A percentile compares a stretch with the other conserved stretches of the same genome.
These are phyloP conservation scores for Phaffia rhodozyma DNA, from an alignment of 1,284 basidiomycete species.

Conservation along the genomic window DNA sequence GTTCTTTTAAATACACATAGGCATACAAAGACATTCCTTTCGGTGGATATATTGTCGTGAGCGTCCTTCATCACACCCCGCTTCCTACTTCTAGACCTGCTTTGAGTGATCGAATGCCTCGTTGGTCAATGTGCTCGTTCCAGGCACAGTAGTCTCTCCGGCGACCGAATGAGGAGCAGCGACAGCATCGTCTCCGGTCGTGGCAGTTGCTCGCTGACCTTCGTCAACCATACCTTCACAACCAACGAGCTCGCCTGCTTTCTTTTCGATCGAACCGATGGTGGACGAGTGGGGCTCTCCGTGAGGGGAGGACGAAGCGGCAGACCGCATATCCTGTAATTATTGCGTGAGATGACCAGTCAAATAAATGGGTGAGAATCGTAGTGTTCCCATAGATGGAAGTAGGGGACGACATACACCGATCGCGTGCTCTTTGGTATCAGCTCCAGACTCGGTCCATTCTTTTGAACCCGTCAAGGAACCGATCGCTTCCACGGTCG, in stretches of 20 bases:
- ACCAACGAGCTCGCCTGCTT: slow-evolving; percentile 4
- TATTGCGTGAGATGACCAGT: too few species aligned
- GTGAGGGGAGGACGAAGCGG: neutral
- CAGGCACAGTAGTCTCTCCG: too few species aligned
- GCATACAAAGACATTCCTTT: too few species aligned
- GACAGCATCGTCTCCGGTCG: too few species aligned
- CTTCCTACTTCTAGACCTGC: too few species aligned
- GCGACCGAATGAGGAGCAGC: too few species aligned
- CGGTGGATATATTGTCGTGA: too few species aligned
- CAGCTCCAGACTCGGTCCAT: slow-evolving; percentile 10
- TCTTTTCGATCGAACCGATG: neutral
- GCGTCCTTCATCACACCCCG: too few species aligned
- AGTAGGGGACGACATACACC: neutral
- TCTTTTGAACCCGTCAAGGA: neutral
- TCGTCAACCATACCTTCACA: slow-evolving; percentile 4
- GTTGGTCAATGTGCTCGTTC: too few species aligned
- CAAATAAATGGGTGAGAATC: neutral
- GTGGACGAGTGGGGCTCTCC: neutral
- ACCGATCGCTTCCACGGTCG: neutral
- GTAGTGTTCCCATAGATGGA: too few species aligned
- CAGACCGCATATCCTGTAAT: neutral
- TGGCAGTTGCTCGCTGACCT: neutral
- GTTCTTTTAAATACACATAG: too few species aligned
- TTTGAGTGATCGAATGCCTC: too few species aligned
- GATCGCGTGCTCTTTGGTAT: neutral